Evolutionary conservation across 768 basidiomycete genomes (phyloP).

Genomic region (Boletus subparvulus): DNA sequence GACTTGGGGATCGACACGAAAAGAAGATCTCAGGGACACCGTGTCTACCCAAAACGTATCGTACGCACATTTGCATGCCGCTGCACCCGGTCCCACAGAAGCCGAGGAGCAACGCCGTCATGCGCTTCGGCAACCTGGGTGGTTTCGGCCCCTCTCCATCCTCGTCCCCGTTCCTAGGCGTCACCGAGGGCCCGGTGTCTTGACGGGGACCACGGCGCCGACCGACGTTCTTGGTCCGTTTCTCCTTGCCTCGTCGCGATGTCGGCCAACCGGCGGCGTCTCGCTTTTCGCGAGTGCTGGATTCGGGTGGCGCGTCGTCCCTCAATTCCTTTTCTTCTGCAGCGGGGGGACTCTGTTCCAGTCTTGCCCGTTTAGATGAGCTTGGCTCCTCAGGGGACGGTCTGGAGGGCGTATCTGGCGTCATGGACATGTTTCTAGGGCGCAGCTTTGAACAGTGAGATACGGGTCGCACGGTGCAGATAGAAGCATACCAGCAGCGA

Average conservation of each 20-base stretch:
- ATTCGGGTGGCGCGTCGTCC: neutral
- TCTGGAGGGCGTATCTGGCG: constrained; percentile 1
- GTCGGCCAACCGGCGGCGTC: constrained; percentile 34
- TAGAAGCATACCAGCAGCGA: neutral
- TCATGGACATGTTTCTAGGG: constrained; percentile 2
- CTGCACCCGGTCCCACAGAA: constrained; percentile 91
- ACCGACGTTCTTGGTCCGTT: constrained; percentile 36
- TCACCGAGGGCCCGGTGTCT: constrained; percentile 29
- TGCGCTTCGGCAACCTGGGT: constrained; percentile 75
- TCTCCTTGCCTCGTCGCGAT: constrained; percentile 38
- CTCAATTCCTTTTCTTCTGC: neutral
- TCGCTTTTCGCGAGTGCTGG: constrained; percentile 8
- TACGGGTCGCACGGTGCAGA: neutral
- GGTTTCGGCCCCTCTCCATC: constrained; percentile 36
- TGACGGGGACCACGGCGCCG: constrained; percentile 46
- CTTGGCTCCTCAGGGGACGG: neutral
- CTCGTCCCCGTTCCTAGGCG: constrained; percentile 14
- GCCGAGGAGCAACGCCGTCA: constrained; percentile 81
- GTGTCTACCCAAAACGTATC: neutral
- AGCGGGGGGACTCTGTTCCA: constrained; percentile 1
- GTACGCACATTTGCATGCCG: constrained; percentile 94
- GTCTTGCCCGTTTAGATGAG: constrained; percentile 14
- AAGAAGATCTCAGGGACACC: neutral
- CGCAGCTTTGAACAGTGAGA: neutral
- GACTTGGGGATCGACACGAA: constrained; percentile 40